phyloP scores from a whole-genome alignment of 1,284 basidiomycete species.

The Cryptococcus sp. region DNA sequence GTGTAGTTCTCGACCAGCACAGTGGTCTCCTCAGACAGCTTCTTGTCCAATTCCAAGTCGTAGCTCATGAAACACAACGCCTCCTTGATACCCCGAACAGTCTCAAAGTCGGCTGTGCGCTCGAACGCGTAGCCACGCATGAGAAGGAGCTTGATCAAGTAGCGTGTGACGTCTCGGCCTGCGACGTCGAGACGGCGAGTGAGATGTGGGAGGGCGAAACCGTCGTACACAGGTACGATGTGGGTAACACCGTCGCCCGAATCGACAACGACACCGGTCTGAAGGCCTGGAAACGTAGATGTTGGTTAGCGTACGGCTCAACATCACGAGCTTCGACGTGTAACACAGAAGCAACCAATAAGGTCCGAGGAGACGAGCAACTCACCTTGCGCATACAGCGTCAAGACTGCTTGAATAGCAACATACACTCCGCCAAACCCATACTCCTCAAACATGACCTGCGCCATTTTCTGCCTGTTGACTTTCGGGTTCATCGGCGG shows the following conservation, averaged over 20 bases:
- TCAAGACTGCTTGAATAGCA: constrained; percentile 97
- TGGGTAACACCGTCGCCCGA: constrained; percentile 99
- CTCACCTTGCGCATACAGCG: constrained; percentile 94
- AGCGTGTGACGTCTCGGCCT: constrained; percentile 95
- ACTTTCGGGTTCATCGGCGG: constrained; percentile 99
- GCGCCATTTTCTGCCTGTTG: constrained; percentile 90
- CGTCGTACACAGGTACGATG: constrained; percentile 97
- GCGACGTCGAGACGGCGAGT: constrained; percentile 95
- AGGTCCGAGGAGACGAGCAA: constrained; percentile 17
- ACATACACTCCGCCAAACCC: constrained; percentile 95
- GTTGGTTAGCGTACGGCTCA: background rate
- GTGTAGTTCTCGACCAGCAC: constrained; percentile 95
- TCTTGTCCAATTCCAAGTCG: constrained; percentile 91
- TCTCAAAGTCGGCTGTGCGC: constrained; percentile 98
- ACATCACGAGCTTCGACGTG: background rate
- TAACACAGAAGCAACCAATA: background rate
- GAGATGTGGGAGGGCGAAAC: constrained; percentile 91
- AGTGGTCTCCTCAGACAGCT: constrained; percentile 93
- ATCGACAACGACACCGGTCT: constrained; percentile 97
- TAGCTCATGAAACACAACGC: constrained; percentile 98
- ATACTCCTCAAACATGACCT: constrained; percentile 99
- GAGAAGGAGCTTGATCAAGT: constrained; percentile 95
- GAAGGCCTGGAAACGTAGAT: constrained; percentile 67
- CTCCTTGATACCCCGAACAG: constrained; percentile 98
- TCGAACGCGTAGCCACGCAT: constrained; percentile 99